These are phyloP conservation scores for Hyaloperonospora brassicae DNA, from an alignment of 352 stramenopile genomes.

Conservation along the genomic window DNA sequence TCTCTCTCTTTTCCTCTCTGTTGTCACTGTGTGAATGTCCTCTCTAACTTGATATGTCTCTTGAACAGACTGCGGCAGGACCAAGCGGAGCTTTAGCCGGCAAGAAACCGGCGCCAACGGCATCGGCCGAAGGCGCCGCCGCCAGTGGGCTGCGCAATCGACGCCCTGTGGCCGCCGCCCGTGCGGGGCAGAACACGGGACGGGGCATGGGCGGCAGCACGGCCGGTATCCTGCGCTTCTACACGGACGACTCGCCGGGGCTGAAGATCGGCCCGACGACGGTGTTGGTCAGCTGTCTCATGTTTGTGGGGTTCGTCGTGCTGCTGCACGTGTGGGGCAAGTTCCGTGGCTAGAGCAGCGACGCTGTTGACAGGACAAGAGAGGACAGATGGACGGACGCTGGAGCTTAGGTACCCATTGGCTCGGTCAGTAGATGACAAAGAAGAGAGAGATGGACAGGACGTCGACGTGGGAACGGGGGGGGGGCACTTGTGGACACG, in stretches of 20 bases:
- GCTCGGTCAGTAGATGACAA: not conserved
- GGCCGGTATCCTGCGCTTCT: constrained; percentile 95
- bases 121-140: constrained; percentile 49
- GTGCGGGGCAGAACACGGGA: constrained; percentile 55
- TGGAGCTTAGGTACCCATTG: not conserved
- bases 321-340: constrained; percentile 97
- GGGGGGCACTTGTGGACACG: no score
- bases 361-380: constrained; percentile 26
- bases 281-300: constrained; percentile 91
- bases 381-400: not conserved
- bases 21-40: no score
- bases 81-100: constrained; percentile 31
- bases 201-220: constrained; percentile 76
- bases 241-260: constrained; percentile 94
- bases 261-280: constrained; percentile 94
- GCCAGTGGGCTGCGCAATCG: constrained; percentile 69
- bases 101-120: constrained; percentile 67
- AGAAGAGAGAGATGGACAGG: not conserved
- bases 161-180: constrained; percentile 37
- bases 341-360: constrained; percentile 77
- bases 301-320: constrained; percentile 95
- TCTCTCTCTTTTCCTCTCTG: no score
- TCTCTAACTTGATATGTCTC: no score
- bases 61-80: constrained; percentile 17
- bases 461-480: no score